A percentile compares a stretch with the other conserved stretches of the same genome.
phyloP scores from a whole-genome alignment of 176 grass and related monocot species.

The Zoysia pacifica region DNA sequence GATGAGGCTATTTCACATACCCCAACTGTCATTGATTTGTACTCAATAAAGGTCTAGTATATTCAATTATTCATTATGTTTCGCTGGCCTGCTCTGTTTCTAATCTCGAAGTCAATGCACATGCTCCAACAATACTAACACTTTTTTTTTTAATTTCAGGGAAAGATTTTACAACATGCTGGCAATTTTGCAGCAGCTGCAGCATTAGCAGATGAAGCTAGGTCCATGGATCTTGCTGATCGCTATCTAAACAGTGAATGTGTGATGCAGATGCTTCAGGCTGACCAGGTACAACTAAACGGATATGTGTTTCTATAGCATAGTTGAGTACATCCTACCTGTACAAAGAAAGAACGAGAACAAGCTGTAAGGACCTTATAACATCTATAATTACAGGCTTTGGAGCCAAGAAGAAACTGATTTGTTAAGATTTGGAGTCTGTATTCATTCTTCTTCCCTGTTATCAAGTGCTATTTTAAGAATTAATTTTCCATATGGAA shows the following conservation, averaged over 20 bases:
- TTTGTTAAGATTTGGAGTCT: too few species aligned
- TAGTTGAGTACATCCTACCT: too few species aligned
- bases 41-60: slow-evolving; percentile 73
- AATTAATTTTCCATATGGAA: background rate
- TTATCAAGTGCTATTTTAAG: background rate
- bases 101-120: slow-evolving; percentile 22
- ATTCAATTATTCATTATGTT: background rate
- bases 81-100: slow-evolving; percentile 21
- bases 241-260: slow-evolving; percentile 98
- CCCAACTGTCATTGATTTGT: slow-evolving; percentile 98
- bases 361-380: too few species aligned
- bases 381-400: too few species aligned
- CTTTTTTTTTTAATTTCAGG: slow-evolving; percentile 59
- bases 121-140: background rate
- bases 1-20: slow-evolving; percentile 92
- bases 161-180: slow-evolving; percentile 86
- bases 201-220: slow-evolving; percentile 92
- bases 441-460: too few species aligned
- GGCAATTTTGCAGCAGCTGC: slow-evolving; percentile 87
- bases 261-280: slow-evolving; percentile 98
- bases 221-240: slow-evolving; percentile 98
- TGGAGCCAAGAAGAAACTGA: too few species aligned
- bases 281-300: slow-evolving; percentile 73
- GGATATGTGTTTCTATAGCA: background rate
- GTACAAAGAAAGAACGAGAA: too few species aligned